Evolutionary conservation across 371 early-diverging fungal genomes (phyloP), one percentile per base, ranked within the genome.

Genomic region (Dichotomocladium elegans): DNA sequence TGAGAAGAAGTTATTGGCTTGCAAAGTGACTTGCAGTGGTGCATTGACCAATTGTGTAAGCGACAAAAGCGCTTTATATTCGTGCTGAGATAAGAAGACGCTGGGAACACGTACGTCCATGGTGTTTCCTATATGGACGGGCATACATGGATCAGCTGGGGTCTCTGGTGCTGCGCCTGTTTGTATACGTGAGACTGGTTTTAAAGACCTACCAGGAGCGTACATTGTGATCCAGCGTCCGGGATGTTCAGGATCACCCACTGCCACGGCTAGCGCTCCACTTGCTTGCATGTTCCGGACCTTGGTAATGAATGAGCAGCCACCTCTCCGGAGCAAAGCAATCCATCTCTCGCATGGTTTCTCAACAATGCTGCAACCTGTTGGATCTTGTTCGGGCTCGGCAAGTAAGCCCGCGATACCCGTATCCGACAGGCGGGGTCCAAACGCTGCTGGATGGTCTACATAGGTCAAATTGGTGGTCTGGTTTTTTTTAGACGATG

Each of bases 221-320:
- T 89, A 94, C 95, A 95, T 95, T 52, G 93, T 93, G 51, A 94
- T 80, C 55, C 92, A 85, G 41, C 82, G 78, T 10, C 59, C 58
- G 42, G 79, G 72, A 43, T 74, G 69, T 42, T 81, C 79, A 44
- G 85, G 81, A 68, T 93, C 94, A 22, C 96, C 96, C 3, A 95
- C 91, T 11, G 91, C 79, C 8, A 95, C 93, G 2, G 90, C 95
- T n/a, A 74, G 72, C 0, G 93, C 93, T 22, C 95, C 95, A 25
- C 86, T 81, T 17, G 58, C 63, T 71, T 95, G 94, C 93, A 94
- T 91, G 46, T 84, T 84, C 41, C 93, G 79, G 14, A 94, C 87
- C 63, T 95, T 95, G 4, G 90, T 87, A 31, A 87, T 78, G 66
- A 96, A 95, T 3, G 88, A 79, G 58, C 95, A 95, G 14, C 80